Evolutionary conservation across 2,329 filamentous ascomycete species (phyloP).

Genomic region (Ascosphaera apis): DNA sequence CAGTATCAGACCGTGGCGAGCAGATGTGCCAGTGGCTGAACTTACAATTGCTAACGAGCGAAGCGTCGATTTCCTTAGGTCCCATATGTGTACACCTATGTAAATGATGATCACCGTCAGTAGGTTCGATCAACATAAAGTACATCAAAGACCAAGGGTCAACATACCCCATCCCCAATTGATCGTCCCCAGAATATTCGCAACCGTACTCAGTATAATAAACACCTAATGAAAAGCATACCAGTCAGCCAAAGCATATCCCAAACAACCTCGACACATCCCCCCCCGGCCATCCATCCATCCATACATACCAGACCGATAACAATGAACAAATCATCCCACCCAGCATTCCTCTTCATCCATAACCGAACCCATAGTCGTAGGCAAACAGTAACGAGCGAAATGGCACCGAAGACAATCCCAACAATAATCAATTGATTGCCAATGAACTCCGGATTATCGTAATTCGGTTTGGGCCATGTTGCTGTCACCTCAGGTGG

Average conservation of each 20-base stretch:
- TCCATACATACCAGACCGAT: conserved; percentile 5
- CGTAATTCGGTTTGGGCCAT: conserved; percentile 13
- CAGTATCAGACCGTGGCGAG: neutral
- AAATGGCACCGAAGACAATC: conserved; percentile 9
- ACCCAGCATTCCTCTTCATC: conserved; percentile 6
- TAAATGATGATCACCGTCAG: too few species aligned
- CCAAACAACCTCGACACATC: neutral
- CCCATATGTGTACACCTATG: too few species aligned
- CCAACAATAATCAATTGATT: conserved; percentile 9
- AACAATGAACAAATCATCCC: conserved; percentile 8
- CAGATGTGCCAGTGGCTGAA: neutral
- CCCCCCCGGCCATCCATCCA: too few species aligned
- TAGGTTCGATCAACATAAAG: too few species aligned
- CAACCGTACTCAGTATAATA: conserved; percentile 3
- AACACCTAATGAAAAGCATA: conserved; percentile 3
- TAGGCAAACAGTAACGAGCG: conserved; percentile 7
- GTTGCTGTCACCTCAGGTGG: conserved; percentile 5
- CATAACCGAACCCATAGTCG: conserved; percentile 7
- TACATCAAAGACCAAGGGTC: too few species aligned
- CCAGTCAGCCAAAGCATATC: neutral
- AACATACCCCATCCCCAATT: conserved; percentile 7
- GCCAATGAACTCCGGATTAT: conserved; percentile 10
- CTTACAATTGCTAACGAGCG: neutral
- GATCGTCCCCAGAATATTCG: conserved; percentile 5
- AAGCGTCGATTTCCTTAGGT: neutral